Evolutionary conservation across 805 yeast genomes (phyloP).

Genomic region (Myxozyma kluyveri): DNA sequence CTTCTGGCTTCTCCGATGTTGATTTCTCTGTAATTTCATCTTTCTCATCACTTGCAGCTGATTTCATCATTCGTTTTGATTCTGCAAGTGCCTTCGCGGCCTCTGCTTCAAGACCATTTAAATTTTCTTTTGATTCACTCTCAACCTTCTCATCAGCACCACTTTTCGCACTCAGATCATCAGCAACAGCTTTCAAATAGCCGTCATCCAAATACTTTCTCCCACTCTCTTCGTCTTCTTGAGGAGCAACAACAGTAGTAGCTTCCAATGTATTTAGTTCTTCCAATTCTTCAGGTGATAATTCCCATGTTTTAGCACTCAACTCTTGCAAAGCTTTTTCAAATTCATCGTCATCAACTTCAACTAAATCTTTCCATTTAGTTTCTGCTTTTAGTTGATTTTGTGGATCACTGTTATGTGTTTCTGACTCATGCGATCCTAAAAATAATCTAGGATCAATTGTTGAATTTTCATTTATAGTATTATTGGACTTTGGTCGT

Average conservation of each 20-base stretch:
- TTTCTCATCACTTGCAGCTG: background rate
- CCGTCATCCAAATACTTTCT: conserved; percentile 8
- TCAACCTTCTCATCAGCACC: background rate
- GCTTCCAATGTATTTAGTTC: conserved; percentile 21
- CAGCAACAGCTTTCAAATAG: conserved; percentile 13
- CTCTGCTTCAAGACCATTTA: background rate
- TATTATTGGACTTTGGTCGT: background rate
- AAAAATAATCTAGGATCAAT: conserved; percentile 12
- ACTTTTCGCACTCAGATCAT: conserved; percentile 7
- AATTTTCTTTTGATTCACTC: background rate
- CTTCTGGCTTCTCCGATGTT: background rate
- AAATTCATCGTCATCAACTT: conserved; percentile 22
- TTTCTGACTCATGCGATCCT: background rate
- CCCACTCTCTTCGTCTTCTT: conserved; percentile 4
- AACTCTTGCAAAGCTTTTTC: conserved; percentile 21
- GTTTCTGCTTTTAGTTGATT: background rate
- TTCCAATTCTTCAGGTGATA: conserved; percentile 21
- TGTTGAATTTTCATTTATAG: conserved; percentile 1
- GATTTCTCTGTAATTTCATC: background rate
- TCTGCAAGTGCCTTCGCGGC: conserved; percentile 1
- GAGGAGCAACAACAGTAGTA: conserved; percentile 9
- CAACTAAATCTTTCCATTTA: conserved; percentile 14
- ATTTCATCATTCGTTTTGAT: background rate
- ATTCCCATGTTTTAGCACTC: conserved; percentile 23
- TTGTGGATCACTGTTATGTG: background rate